Percentiles rank a stretch among this genome's conserved stretches.
phyloP scores from a whole-genome alignment of 176 grass and related monocot species.

The Oryza officinalis region DNA sequence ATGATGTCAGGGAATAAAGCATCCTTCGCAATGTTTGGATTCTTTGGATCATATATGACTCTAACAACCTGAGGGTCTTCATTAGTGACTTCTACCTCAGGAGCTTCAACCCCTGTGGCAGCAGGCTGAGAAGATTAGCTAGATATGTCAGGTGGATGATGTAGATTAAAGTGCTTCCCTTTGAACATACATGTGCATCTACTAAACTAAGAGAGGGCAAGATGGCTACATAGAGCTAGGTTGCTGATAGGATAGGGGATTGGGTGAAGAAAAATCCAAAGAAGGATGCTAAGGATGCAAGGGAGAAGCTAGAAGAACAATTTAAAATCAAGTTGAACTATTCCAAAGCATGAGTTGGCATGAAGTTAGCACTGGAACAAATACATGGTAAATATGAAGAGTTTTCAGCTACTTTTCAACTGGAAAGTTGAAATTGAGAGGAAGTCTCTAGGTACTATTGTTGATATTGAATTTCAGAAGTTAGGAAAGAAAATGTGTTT shows the following conservation, averaged over 20 bases:
- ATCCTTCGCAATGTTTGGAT: no score
- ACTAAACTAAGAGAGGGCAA: no score
- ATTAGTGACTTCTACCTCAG: no score
- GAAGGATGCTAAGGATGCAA: background rate
- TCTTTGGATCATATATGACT: no score
- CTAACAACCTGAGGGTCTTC: no score
- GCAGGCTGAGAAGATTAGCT: no score
- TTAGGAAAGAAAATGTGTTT: background rate
- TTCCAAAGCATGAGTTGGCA: background rate
- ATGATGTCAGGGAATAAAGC: no score
- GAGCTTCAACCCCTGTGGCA: no score
- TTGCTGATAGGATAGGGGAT: background rate
- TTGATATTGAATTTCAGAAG: background rate
- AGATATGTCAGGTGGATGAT: no score
- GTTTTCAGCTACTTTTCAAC: background rate
- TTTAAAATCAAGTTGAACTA: background rate
- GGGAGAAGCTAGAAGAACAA: background rate
- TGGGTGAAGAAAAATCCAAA: background rate
- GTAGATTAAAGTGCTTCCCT: no score
- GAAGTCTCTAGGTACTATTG: background rate
- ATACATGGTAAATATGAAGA: background rate
- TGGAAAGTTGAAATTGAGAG: background rate
- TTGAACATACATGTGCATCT: no score
- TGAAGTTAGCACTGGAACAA: background rate
- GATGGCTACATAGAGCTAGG: background rate